phyloP scores from a whole-genome alignment of 2,329 filamentous ascomycete genomes.

The Didymella lethalis region DNA sequence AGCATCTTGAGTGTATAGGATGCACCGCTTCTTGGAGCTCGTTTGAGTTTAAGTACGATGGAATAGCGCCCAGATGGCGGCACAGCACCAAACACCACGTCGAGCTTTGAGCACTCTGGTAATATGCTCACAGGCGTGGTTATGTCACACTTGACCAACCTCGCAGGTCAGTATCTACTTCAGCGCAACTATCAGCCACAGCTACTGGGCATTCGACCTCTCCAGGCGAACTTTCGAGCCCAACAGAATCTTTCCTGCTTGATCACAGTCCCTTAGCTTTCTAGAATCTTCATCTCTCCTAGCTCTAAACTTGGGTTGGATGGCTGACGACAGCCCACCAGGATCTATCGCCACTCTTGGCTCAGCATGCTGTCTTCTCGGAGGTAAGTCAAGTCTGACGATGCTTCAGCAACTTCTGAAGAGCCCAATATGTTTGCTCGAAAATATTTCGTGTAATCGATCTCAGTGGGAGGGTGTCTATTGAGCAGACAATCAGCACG shows the following conservation, averaged over 20 bases:
- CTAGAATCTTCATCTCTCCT: neutral
- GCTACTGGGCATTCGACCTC: neutral
- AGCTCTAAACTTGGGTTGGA: neutral
- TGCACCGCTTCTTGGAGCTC: neutral
- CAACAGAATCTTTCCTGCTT: neutral
- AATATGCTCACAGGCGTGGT: neutral
- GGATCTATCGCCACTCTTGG: conserved; percentile 3
- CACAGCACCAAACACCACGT: neutral
- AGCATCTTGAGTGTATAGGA: conserved; percentile 79
- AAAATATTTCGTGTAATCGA: neutral
- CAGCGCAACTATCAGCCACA: neutral
- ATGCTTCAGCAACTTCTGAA: conserved; percentile 3
- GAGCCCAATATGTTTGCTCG: neutral
- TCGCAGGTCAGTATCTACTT: neutral
- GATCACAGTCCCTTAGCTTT: neutral
- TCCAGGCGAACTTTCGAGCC: neutral
- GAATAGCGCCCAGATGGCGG: neutral
- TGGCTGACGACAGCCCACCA: neutral
- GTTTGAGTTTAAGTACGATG: neutral
- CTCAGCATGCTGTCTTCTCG: conserved; percentile 1
- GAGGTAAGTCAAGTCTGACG: neutral
- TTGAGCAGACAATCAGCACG: neutral
- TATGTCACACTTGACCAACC: neutral
- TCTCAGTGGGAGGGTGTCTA: neutral
- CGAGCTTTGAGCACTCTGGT: neutral